Evolutionary conservation across 805 yeast genomes (phyloP), one percentile per base, ranked within the genome.

Genomic region (Nakazawaea wickerhamii): DNA sequence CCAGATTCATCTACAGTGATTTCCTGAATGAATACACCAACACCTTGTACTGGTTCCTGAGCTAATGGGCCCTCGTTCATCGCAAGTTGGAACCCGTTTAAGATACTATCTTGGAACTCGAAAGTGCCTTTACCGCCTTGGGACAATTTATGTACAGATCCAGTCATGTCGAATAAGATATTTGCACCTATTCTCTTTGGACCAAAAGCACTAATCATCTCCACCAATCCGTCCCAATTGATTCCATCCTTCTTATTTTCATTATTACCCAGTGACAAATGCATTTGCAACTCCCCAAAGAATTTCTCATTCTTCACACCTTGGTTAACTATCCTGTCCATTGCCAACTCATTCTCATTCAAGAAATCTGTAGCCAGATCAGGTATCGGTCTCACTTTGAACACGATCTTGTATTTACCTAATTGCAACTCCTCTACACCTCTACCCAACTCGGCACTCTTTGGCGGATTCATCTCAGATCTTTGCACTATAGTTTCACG

Each of bases 51-150:
- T 0, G 89, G 90, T 59, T 93, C 99, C 4, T 83, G 76, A 0
- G 91, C 82, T 35, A 93, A 67, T 0, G 98, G 98, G 2, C 99
- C 99, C 56, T 81, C 86, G 32, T 72, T 69, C 36, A 79, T 76
- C 4, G 96, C 87, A 30, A 88, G 63, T 57, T 87, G 95, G 61
- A 89, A 90, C 1, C 96, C 99, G 50, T 84, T 82, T 36, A 85
- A 55, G 2, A 91, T 61, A 52, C 82, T 77, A 40, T 81, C 80
- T 48, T 79, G 84, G 55, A 65, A 75, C 39, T 65, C 68, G 45
- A 69, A 65, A 11, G 46, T 33, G 10, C 31, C 18, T 7, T 37
- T 26, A 0, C 26, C 30, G 1, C 43, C 41, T 27, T 65, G 60
- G 31, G 70, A 40, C 27, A 72, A 58, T 35, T 68, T 57, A 4